Evolutionary conservation across 768 basidiomycete genomes (phyloP).

Genomic region (Lactarius quietus): DNA sequence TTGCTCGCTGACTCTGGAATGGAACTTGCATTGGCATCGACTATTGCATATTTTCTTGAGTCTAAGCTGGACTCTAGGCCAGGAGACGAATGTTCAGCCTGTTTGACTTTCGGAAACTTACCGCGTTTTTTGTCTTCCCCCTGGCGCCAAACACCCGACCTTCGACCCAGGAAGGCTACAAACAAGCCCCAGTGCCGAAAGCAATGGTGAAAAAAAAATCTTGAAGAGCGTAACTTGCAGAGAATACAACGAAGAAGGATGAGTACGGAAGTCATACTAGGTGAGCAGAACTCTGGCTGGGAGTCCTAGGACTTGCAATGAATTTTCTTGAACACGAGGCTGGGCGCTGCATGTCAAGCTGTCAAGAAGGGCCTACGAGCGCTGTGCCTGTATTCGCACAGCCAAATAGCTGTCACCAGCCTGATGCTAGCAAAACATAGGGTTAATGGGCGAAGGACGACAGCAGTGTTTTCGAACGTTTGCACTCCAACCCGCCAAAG

Average conservation of each 20-base stretch:
- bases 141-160: neutral
- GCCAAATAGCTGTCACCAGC: neutral
- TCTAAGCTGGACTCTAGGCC: neutral
- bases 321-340: neutral
- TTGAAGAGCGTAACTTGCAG: conserved; percentile 1
- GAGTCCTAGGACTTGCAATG: conserved; percentile 1
- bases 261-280: too few species aligned
- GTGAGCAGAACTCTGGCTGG: neutral
- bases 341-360: neutral
- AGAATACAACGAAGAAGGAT: too few species aligned
- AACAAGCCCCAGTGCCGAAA: neutral
- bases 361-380: neutral
- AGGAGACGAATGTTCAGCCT: too few species aligned
- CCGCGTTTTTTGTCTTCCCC: neutral
- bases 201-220: too few species aligned
- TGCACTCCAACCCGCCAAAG: neutral
- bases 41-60: neutral
- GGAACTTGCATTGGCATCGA: neutral
- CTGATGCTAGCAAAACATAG: neutral
- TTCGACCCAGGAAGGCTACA: conserved; percentile 8
- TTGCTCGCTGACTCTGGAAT: conserved; percentile 2
- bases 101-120: neutral
- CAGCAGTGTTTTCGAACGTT: neutral
- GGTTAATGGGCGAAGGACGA: neutral
- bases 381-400: neutral